phyloP scores from a whole-genome alignment of 2,329 filamentous ascomycete genomes.

The Alternaria triticimaculans region DNA sequence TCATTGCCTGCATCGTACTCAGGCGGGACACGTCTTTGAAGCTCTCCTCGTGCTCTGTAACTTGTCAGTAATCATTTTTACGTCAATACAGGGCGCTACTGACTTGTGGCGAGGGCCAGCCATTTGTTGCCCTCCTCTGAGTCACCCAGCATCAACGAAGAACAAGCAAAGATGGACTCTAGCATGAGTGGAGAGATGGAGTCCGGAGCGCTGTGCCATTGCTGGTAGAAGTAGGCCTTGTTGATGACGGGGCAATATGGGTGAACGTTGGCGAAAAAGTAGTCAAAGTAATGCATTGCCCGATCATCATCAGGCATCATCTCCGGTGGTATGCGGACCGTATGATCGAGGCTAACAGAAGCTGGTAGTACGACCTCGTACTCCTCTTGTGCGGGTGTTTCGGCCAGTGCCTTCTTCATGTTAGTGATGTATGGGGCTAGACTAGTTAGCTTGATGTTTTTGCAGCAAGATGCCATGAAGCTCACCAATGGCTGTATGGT shows the following conservation, averaged over 20 bases:
- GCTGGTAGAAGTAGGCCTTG: conserved; percentile 80
- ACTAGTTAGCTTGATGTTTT: conserved; percentile 18
- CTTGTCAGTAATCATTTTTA: conserved; percentile 18
- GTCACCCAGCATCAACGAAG: conserved; percentile 82
- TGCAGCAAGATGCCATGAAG: background rate
- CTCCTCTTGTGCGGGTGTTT: conserved; percentile 72
- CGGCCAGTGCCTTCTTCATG: conserved; percentile 62
- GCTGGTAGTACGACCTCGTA: conserved; percentile 74
- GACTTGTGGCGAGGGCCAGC: conserved; percentile 87
- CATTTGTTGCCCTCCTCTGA: conserved; percentile 87
- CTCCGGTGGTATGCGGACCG: conserved; percentile 86
- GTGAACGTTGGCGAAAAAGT: conserved; percentile 90
- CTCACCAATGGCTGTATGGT: conserved; percentile 84
- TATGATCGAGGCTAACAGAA: conserved; percentile 72
- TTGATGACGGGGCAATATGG: conserved; percentile 92
- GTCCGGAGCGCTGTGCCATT: conserved; percentile 85
- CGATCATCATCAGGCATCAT: conserved; percentile 91
- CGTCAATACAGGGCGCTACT: conserved; percentile 40
- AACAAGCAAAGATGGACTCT: conserved; percentile 90
- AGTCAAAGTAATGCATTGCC: conserved; percentile 82
- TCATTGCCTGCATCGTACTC: conserved; percentile 87
- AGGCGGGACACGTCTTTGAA: conserved; percentile 92
- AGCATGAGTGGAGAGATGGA: conserved; percentile 87
- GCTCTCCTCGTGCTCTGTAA: conserved; percentile 81
- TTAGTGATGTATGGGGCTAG: conserved; percentile 83